Evolutionary conservation across 352 stramenopile species (phyloP).

Genomic region (Globisporangium splendens): DNA sequence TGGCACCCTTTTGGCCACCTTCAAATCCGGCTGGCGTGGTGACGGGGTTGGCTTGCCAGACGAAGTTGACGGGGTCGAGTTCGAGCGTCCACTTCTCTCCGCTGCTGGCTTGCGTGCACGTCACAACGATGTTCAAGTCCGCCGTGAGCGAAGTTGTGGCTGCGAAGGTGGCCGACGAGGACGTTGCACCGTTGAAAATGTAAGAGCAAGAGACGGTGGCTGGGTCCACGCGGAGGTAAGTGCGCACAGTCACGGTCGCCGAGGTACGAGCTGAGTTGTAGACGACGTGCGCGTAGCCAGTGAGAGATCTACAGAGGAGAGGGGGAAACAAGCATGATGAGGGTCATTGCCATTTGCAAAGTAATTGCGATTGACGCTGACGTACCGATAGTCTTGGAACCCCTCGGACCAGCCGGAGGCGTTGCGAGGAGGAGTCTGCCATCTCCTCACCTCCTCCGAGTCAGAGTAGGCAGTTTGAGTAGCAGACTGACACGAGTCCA

Average conservation of each 20-base stretch:
- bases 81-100: conserved; percentile 27
- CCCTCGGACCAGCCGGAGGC: conserved; percentile 19
- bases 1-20: conserved; percentile 49
- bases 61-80: conserved; percentile 63
- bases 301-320: conserved; percentile 11
- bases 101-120: conserved; percentile 16
- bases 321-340: too few species aligned
- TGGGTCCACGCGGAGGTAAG: conserved; percentile 20
- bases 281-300: conserved; percentile 39
- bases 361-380: too few species aligned
- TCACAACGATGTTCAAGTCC: conserved; percentile 30
- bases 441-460: conserved; percentile 30
- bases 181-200: conserved; percentile 30
- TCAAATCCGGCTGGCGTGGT: conserved; percentile 20
- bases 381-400: conserved; percentile 43
- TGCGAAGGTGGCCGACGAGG: conserved; percentile 19
- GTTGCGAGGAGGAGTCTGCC: conserved; percentile 50
- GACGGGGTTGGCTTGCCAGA: conserved; percentile 47
- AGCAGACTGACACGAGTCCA: conserved; percentile 22
- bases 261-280: conserved; percentile 29
- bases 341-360: too few species aligned
- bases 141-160: conserved; percentile 20
- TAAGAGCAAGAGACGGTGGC: conserved; percentile 24
- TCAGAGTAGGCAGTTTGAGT: conserved; percentile 17
- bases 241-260: conserved; percentile 39